Base-by-base conservation (phyloP, 179 eudicot genomes). In the Vitellaria paradoxa region DNA sequence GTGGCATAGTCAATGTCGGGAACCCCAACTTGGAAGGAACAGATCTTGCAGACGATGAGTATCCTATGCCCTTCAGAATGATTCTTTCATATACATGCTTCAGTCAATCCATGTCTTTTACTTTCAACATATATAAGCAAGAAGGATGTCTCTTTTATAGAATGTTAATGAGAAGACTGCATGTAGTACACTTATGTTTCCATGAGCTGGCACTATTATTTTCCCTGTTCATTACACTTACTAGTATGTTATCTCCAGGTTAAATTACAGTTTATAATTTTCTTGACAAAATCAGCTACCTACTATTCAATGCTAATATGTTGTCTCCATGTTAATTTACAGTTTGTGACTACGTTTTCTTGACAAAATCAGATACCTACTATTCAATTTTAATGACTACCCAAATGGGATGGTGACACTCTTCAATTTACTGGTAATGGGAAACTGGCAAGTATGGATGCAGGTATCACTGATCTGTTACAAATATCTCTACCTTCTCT, bases 391-490 rank as follows among this genome's bases (percentile, higher is more conserved):
- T 78, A 96, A 96, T 76, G 99, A 96, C 89, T 96, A 93, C 81
- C 97, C 98, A 0, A 96, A 89, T 84, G 96, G 94, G 70, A 96
- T 96, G 99, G 94, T 96, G 83, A 93, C 99, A 71, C 92, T 96
- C 60, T 96, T 90, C 91, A 93, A 96, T 84, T 75, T 96, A 73
- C 85, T 93, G 42, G 99, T 93, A 67, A 86, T 88, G 98, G 96
- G 96, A 70, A 88, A 93, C 70, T 96, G 99, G 99, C 96, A 96
- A 81, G 72, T 78, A 18, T 96, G 99, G 99, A 92, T 93, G 99
- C 91, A 96, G 99, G 99, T 94, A 92, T 8, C 17, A 14, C 61
- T 62, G 47, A 50, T 59, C 40, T 79, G 66, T 82, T 14, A 64
- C n/a, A 49, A 42, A 66, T 30, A 49, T 21, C 70, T 75, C 12